Percentiles rank a stretch among this genome's conserved stretches.
These are phyloP conservation scores for Aspergillus transmontanensis DNA, from an alignment of 2,329 filamentous ascomycete genomes.

Conservation along the genomic window DNA sequence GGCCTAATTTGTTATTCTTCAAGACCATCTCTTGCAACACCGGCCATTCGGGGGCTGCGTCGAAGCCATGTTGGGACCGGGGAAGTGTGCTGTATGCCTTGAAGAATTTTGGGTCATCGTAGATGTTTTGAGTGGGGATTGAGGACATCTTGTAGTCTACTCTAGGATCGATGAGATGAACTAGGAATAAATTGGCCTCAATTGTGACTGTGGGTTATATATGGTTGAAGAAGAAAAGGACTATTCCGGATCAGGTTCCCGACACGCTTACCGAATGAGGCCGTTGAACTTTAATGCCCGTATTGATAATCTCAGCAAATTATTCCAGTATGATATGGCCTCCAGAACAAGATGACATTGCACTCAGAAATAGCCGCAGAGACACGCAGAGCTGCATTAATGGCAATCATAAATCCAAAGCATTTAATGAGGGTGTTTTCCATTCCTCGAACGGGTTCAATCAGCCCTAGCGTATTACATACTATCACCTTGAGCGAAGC, in stretches of 20 bases:
- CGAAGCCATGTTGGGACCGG: constrained; percentile 44
- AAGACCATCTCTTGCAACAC: constrained; percentile 46
- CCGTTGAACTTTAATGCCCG: background rate
- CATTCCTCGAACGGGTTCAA: background rate
- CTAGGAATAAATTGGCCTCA: background rate
- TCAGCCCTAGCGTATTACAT: background rate
- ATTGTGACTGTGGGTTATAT: background rate
- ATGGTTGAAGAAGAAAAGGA: background rate
- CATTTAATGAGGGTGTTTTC: background rate
- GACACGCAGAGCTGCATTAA: background rate
- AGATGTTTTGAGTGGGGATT: constrained; percentile 30
- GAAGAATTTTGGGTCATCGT: constrained; percentile 49
- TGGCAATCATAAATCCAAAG: background rate
- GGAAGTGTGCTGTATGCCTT: constrained; percentile 46
- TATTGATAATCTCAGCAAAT: too few species aligned
- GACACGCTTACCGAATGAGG: background rate
- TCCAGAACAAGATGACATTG: background rate
- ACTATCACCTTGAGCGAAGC: background rate
- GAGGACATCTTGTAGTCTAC: constrained; percentile 2
- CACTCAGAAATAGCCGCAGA: too few species aligned
- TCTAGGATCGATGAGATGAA: background rate
- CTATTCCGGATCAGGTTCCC: background rate
- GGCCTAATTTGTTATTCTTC: constrained; percentile 16
- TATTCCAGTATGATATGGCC: too few species aligned
- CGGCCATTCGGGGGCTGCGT: constrained; percentile 49